Evolutionary conservation across 2,329 filamentous ascomycete genomes (phyloP).

Genomic region (Trichoderma aggressivum): DNA sequence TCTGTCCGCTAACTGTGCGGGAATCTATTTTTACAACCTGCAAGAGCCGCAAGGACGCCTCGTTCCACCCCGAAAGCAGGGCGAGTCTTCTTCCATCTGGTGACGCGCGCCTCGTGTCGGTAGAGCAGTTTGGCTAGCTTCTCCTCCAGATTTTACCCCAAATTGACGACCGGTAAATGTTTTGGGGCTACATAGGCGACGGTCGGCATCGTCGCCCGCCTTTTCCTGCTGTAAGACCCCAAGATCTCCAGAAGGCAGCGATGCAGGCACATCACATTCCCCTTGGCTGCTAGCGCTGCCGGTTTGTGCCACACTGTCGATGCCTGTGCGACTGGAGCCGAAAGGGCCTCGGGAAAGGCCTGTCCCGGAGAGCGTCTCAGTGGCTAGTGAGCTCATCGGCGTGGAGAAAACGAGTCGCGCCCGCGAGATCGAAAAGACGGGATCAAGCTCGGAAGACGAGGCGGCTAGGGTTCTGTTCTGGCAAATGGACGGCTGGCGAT

Average conservation of each 20-base stretch:
- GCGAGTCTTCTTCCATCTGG: not conserved
- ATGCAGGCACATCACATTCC: conserved; percentile 5
- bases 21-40: not conserved
- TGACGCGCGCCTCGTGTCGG: conserved; percentile 6
- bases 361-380: not conserved
- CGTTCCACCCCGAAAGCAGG: not conserved
- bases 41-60: not conserved
- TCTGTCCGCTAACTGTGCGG: not conserved
- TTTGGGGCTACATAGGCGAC: not conserved
- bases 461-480: not conserved
- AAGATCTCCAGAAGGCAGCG: conserved; percentile 4
- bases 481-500: not conserved
- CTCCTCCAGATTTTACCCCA: not conserved
- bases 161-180: not conserved
- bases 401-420: not conserved
- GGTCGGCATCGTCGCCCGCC: not conserved
- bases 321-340: not conserved
- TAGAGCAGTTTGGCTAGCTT: not conserved
- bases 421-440: conserved; percentile 1
- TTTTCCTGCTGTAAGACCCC: not conserved
- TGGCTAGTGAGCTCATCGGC: not conserved
- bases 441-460: not conserved
- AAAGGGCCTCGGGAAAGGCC: not conserved
- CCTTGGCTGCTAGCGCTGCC: conserved; percentile 3
- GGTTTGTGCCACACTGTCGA: not conserved